phyloP scores from a whole-genome alignment of 352 stramenopile species.

The Labyrinthula sp. region DNA sequence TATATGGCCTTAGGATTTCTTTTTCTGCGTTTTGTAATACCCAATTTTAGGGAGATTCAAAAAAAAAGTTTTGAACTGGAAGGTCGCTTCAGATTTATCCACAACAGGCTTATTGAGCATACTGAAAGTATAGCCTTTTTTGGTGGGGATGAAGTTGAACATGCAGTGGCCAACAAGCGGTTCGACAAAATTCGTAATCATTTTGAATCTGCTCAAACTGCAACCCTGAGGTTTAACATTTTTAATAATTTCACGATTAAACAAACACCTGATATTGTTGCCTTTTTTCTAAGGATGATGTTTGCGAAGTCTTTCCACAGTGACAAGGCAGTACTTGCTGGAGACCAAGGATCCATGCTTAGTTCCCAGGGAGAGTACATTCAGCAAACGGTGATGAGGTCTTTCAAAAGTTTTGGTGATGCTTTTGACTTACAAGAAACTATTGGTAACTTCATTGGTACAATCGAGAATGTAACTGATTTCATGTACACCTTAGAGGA shows the following conservation, averaged over 20 bases:
- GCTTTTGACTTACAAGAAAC: slow-evolving; percentile 17
- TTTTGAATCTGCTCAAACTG: slow-evolving; percentile 33
- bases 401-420: slow-evolving; percentile 26
- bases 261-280: slow-evolving; percentile 26
- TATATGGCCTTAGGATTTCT: slow-evolving; percentile 13
- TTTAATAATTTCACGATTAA: slow-evolving; percentile 29
- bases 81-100: slow-evolving; percentile 58
- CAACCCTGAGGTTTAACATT: slow-evolving; percentile 20
- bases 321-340: slow-evolving; percentile 15
- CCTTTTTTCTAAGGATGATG: slow-evolving; percentile 21
- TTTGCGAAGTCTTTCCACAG: slow-evolving; percentile 23
- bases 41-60: slow-evolving; percentile 36
- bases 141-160: slow-evolving; percentile 58
- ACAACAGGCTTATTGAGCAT: slow-evolving; percentile 58
- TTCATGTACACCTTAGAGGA: slow-evolving; percentile 27
- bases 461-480: slow-evolving; percentile 25
- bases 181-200: slow-evolving; percentile 45
- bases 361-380: slow-evolving; percentile 21
- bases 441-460: slow-evolving; percentile 22
- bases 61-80: slow-evolving; percentile 55
- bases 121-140: slow-evolving; percentile 68
- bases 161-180: slow-evolving; percentile 47
- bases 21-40: slow-evolving; percentile 22
- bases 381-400: slow-evolving; percentile 25
- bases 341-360: slow-evolving; percentile 13